Conservation (phyloP, 2,329 filamentous ascomycete species). For the Ceratocystis diversiconidia region DNA sequence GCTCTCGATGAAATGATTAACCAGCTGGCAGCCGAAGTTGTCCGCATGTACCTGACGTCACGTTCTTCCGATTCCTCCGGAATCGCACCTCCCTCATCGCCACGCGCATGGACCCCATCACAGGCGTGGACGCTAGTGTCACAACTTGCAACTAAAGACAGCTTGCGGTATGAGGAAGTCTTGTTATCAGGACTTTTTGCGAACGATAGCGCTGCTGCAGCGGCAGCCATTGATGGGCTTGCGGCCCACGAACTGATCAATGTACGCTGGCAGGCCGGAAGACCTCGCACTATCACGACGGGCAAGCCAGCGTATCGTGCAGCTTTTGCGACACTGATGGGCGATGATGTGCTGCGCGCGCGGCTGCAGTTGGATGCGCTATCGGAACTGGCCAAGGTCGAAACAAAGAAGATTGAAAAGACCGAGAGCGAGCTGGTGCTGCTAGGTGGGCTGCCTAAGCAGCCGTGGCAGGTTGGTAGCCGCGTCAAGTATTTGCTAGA, state of each 20-base stretch:
- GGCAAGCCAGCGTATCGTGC: constrained; percentile 78
- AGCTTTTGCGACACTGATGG: constrained; percentile 58
- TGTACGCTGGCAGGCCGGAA: constrained; percentile 57
- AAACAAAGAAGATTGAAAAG: constrained; percentile 62
- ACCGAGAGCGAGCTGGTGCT: constrained; percentile 62
- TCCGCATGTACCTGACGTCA: constrained; percentile 70
- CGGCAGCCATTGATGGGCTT: constrained; percentile 57
- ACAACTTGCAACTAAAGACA: constrained; percentile 52
- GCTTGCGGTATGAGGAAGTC: constrained; percentile 72
- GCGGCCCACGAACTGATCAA: constrained; percentile 77
- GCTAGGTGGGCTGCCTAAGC: constrained; percentile 55
- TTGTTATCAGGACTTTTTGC: constrained; percentile 65
- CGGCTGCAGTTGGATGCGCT: constrained; percentile 60
- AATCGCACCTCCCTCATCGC: background rate
- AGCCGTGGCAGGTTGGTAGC: constrained; percentile 51
- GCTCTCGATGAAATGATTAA: constrained; percentile 82
- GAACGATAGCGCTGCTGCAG: constrained; percentile 30
- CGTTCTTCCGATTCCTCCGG: constrained; percentile 19
- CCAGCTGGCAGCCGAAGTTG: constrained; percentile 75
- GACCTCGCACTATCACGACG: constrained; percentile 61
- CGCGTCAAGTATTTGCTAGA: constrained; percentile 57
- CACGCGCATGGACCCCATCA: constrained; percentile 55
- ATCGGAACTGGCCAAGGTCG: constrained; percentile 52
- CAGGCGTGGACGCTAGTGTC: constrained; percentile 88
- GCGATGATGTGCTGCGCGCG: constrained; percentile 58